Percentiles rank a stretch among this genome's conserved stretches.
Conservation (phyloP, 1,139 yeast species). For the Taphrina wiesneri region DNA sequence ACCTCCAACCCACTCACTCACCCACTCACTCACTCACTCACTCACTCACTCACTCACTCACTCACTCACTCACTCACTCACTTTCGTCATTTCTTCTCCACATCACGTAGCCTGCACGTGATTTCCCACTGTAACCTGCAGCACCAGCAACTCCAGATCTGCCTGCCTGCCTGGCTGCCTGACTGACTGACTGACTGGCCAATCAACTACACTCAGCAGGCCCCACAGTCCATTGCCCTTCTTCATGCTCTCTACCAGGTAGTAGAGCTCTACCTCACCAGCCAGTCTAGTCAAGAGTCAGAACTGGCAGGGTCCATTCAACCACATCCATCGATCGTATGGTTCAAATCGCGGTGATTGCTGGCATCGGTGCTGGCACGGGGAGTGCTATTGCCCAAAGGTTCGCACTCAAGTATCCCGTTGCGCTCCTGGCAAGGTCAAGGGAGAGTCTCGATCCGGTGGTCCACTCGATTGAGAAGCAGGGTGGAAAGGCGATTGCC, state of each 20-base stretch:
- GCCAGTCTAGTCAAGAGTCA: too few relatives aligned
- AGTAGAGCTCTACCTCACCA: too few relatives aligned
- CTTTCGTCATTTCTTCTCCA: not conserved
- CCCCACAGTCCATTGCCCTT: too few relatives aligned
- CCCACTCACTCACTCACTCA: not conserved
- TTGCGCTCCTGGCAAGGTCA: conserved; percentile 37
- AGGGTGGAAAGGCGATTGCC: not conserved
- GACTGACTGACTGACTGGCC: not conserved
- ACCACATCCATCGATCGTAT: too few relatives aligned
- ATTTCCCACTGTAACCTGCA: too few relatives aligned
- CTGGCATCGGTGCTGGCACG: conserved; percentile 44
- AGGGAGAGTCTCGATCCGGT: conserved; percentile 23
- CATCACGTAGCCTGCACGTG: not conserved
- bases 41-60: not conserved
- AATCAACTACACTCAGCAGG: not conserved
- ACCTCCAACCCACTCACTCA: not conserved
- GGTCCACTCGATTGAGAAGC: conserved; percentile 1
- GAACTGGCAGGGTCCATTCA: too few relatives aligned
- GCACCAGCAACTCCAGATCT: too few relatives aligned
- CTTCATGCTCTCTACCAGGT: too few relatives aligned
- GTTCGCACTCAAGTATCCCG: conserved; percentile 36
- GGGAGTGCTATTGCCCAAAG: conserved; percentile 35
- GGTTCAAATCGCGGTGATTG: conserved; percentile 41
- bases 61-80: not conserved
- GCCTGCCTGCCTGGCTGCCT: too few relatives aligned